Evolutionary conservation across 257 asterid genomes (phyloP), one percentile per base, ranked within the genome.

Genomic region (Salvia splendens): DNA sequence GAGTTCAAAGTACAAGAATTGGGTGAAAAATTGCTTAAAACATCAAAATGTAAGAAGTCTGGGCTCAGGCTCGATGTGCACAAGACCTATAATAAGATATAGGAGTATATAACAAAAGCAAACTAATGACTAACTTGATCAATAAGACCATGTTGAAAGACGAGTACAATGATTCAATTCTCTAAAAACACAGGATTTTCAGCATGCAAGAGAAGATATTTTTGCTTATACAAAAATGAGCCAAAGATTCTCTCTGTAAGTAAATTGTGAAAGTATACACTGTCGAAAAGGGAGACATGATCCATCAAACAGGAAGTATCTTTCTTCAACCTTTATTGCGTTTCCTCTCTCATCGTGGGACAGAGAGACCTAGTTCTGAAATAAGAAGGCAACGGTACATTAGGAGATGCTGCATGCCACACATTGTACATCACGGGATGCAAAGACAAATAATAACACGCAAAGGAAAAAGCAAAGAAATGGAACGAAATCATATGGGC

Each of bases 281-380:
- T 24, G 30, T 24, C 30, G 10, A 5, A 53, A 17, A 67, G 12
- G 56, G 30, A 24, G 30, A 24, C 30, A 24, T 24, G 30, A 65
- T 63, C 76, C 76, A 67, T 79, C 70, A 47, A 75, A 70, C 48
- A 8, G 66, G 66, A 47, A 64, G 71, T 40, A 56, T 10, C 59
- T 73, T 80, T 24, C 76, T 65, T 77, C 84, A 59, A 73, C 38
- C 87, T 73, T 68, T 59, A 52, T 14, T 48, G 54, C 67, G 60
- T 72, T 32, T 32, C 50, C 65, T 67, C 79, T 60, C 76, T 82
- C 80, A 89, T 84, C 95, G 97, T 41, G 95, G 97, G 76, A 82
- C 92, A 16, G 78, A 36, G 72, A 84, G 91, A 75, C 97, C 94
- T 40, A 90, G 42, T 76, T 87, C 97, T 90, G 95, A 65, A 73